Base-by-base conservation (phyloP, 2,329 filamentous ascomycete genomes). In the Fusarium caatingaense region DNA sequence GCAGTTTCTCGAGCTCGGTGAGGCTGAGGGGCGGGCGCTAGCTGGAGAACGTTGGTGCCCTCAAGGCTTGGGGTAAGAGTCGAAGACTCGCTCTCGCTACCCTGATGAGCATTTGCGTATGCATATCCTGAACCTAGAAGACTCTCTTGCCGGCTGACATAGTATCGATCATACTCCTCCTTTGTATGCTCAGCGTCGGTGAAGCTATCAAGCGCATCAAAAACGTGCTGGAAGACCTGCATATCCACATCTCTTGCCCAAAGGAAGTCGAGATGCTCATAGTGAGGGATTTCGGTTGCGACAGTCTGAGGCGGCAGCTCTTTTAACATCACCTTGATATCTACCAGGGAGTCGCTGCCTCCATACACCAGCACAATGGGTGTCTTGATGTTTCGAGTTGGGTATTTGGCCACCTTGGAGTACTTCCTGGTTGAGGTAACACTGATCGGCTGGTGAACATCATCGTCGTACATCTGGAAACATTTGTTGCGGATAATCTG, bases 401-500 rank as follows among this genome's bases (percentile, higher is more conserved):
- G 96, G 73, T 98, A 99, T 77, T 93, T 95, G 74, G 96, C 94
- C 8, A 98, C 94, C 78, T 98, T 98, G 79, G 97, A 97, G 81
- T 97, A 97, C 74, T 95, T 94, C 76, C 88, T 90, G 56, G 87
- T 87, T 7, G 89, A 89, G 23, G 87, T 88, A 40, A 94, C 83
- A 56, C 89, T 89, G 64, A 97, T 84, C 0, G 91, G 91, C 28
- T 91, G 91, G 60, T 94, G 92, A 1, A 96, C 88, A 74, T 98
- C 95, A 77, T 99, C 96, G 77, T 99, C 96, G 79, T 94, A 98
- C 93, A 99, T 98, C 80, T 99, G 96, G 80, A 99, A 98, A 27
- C 90, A 94, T 75, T 93, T 93, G 76, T 95, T 98, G 70, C 96
- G 91, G 75, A 99, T 99, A 77, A 99, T 98, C 78, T 99, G 96